Conservation (phyloP, 2,329 filamentous ascomycete species). For the Beauveria brongniartii region DNA sequence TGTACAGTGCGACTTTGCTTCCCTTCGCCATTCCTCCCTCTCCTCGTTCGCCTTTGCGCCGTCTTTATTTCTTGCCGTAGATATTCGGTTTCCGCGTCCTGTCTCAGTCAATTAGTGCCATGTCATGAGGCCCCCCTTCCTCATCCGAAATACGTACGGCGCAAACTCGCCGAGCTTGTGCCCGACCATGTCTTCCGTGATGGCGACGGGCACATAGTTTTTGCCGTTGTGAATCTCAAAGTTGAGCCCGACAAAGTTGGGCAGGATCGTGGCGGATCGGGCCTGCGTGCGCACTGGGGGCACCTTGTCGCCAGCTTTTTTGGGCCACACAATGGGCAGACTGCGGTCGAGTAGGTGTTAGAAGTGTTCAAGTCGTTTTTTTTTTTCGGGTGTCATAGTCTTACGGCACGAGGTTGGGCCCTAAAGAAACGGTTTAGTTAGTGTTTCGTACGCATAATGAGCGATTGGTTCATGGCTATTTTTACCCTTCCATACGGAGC, state of each 20-base stretch:
- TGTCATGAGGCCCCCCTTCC: background rate
- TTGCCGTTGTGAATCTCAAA: conserved; percentile 94
- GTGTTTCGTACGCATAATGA: background rate
- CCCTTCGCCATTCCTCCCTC: background rate
- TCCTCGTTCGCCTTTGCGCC: background rate
- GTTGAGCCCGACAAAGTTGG: conserved; percentile 81
- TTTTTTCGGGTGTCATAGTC: conserved; percentile 15
- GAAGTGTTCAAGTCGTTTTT: background rate
- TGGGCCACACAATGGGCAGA: conserved; percentile 55
- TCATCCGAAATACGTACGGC: conserved; percentile 49
- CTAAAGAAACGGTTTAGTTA: conserved; percentile 21
- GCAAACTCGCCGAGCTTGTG: conserved; percentile 92
- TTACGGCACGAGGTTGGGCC: conserved; percentile 48
- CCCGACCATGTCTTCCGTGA: conserved; percentile 95
- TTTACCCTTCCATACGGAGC: conserved; percentile 84
- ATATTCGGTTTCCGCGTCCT: conserved; percentile 54
- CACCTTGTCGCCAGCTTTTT: conserved; percentile 51
- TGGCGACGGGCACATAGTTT: conserved; percentile 69
- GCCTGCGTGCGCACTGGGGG: conserved; percentile 79
- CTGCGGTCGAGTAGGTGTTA: conserved; percentile 25
- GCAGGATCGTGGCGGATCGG: conserved; percentile 79
- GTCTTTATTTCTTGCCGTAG: conserved; percentile 28
- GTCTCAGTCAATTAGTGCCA: background rate
- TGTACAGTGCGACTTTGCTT: conserved; percentile 19
- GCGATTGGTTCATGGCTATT: background rate